phyloP scores from a whole-genome alignment of 257 asterid species.

The Jacaranda copaia region DNA sequence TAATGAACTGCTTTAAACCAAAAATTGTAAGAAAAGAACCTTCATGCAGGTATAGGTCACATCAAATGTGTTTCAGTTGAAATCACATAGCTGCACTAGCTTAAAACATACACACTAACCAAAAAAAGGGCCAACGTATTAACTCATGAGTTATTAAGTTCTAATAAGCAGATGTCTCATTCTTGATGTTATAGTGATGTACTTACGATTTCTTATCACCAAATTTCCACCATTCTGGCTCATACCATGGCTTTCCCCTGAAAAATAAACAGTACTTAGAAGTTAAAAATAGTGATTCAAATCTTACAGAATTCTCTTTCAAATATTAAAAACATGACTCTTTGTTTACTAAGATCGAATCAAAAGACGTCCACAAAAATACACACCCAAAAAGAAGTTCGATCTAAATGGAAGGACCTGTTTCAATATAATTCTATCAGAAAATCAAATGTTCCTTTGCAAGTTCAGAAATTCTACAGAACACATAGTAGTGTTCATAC shows the following conservation, averaged over 20 bases:
- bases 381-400: neutral
- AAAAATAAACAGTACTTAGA: constrained; percentile 29
- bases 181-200: constrained; percentile 8
- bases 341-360: constrained; percentile 3
- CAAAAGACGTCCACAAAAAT: neutral
- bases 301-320: constrained; percentile 2
- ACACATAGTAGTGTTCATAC: neutral
- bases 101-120: neutral
- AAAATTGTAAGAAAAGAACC: neutral
- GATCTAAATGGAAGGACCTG: neutral
- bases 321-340: neutral
- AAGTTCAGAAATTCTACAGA: neutral
- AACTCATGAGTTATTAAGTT: neutral
- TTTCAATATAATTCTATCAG: neutral
- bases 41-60: neutral
- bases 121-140: neutral
- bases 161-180: neutral
- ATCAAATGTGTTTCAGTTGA: neutral
- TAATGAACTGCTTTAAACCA: constrained; percentile 16
- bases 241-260: constrained; percentile 96
- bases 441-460: neutral
- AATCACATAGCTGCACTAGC: neutral
- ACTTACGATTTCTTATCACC: constrained; percentile 97
- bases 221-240: constrained; percentile 99
- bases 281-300: constrained; percentile 8